These are phyloP conservation scores for Aureobasidium sp. DNA, from an alignment of 2,329 filamentous ascomycete species.

Conservation along the genomic window DNA sequence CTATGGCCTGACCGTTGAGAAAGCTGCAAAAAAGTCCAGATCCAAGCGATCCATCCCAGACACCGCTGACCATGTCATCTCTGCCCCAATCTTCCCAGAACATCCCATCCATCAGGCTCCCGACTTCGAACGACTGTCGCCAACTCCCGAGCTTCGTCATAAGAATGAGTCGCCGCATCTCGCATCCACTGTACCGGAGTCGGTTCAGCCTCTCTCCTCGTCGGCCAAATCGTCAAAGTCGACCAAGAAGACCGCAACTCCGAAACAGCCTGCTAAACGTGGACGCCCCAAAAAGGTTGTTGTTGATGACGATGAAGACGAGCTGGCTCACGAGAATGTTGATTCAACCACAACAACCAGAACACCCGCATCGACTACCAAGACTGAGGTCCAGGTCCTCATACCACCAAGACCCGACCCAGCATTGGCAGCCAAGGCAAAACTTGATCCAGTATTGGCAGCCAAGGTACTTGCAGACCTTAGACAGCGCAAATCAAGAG, in stretches of 20 bases:
- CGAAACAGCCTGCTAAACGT: background rate
- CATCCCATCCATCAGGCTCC: slow-evolving; percentile 9
- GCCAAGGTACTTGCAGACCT: background rate
- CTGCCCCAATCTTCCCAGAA: background rate
- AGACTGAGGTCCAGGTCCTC: slow-evolving; percentile 9
- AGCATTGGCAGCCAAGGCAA: background rate
- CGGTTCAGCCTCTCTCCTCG: background rate
- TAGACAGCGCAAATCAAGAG: background rate
- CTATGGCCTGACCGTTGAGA: slow-evolving; percentile 23
- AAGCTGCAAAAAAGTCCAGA: slow-evolving; percentile 33
- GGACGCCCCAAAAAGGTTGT: slow-evolving; percentile 4
- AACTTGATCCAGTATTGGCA: background rate
- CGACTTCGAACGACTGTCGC: background rate
- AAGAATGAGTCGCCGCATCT: background rate
- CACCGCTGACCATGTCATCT: background rate
- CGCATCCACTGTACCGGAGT: background rate
- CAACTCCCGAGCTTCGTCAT: background rate
- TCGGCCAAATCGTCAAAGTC: background rate
- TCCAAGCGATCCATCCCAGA: slow-evolving; percentile 30
- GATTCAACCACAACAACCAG: background rate
- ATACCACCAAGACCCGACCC: background rate
- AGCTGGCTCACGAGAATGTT: background rate
- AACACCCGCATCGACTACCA: background rate
- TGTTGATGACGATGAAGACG: slow-evolving; percentile 2
- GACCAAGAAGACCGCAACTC: background rate